These are phyloP conservation scores for Saccharata proteae DNA, from an alignment of 2,329 filamentous ascomycete species.

Conservation along the genomic window DNA sequence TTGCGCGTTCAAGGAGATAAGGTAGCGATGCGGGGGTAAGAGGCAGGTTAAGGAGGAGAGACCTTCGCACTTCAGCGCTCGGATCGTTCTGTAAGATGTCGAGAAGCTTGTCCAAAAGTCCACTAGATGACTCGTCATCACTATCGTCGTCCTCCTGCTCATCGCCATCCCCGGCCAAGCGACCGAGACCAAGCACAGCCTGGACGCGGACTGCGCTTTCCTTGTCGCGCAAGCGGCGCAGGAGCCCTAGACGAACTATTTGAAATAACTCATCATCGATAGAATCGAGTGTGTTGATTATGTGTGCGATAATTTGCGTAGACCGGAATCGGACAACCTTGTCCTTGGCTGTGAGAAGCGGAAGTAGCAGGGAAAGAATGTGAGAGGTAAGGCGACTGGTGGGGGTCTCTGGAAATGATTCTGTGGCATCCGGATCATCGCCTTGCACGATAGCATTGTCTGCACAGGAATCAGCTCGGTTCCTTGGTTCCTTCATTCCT, in stretches of 20 bases:
- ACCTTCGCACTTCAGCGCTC: constrained; percentile 82
- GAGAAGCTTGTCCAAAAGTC: constrained; percentile 70
- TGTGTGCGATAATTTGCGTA: constrained; percentile 79
- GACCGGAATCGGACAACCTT: constrained; percentile 83
- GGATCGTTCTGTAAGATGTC: constrained; percentile 89
- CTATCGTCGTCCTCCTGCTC: constrained; percentile 51
- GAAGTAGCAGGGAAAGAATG: constrained; percentile 61
- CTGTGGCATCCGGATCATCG: constrained; percentile 52
- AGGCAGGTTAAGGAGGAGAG: constrained; percentile 81
- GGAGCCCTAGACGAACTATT: constrained; percentile 62
- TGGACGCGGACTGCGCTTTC: constrained; percentile 86
- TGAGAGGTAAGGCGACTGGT: constrained; percentile 65
- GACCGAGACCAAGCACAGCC: constrained; percentile 78
- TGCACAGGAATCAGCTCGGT: constrained; percentile 12
- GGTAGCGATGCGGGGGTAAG: constrained; percentile 71
- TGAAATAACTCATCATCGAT: constrained; percentile 89
- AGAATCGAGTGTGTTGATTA: constrained; percentile 83
- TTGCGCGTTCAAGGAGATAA: constrained; percentile 77
- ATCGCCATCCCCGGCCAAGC: constrained; percentile 59
- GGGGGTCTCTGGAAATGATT: constrained; percentile 68
- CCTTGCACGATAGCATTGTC: constrained; percentile 21
- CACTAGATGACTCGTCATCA: constrained; percentile 53
- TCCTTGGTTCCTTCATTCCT: neutral
- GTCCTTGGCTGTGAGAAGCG: constrained; percentile 75
- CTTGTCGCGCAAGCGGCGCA: constrained; percentile 85